Conservation (phyloP, 495 filamentous ascomycete species). For the Podospora conica region DNA sequence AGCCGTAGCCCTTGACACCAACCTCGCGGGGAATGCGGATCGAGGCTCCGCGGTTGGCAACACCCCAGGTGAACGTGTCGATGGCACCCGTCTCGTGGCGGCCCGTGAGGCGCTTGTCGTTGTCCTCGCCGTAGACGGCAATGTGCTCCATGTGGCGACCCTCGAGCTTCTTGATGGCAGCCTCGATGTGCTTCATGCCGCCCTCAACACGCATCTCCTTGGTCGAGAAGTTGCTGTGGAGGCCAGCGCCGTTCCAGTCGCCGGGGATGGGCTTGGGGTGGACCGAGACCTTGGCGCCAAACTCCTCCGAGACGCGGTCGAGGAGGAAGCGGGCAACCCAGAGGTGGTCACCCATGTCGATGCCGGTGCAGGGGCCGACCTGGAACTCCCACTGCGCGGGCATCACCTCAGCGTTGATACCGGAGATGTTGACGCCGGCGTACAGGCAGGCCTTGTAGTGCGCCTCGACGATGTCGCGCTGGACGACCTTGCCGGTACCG, state of each 20-base stretch:
- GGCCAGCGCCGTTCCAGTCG: slow-evolving; percentile 99
- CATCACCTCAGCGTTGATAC: slow-evolving; percentile 94
- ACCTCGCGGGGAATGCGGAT: slow-evolving; percentile 89
- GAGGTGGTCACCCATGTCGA: slow-evolving; percentile 87
- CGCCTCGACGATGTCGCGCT: slow-evolving; percentile 96
- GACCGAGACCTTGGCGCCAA: slow-evolving; percentile 93
- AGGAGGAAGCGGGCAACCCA: slow-evolving; percentile 97
- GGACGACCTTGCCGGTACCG: slow-evolving; percentile 93
- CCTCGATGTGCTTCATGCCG: slow-evolving; percentile 90
- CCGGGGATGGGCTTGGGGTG: slow-evolving; percentile 97
- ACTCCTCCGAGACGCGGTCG: slow-evolving; percentile 93
- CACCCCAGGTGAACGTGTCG: slow-evolving; percentile 90
- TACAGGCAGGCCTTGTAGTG: slow-evolving; percentile 98
- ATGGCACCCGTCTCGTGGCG: slow-evolving; percentile 89
- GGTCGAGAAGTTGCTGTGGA: slow-evolving; percentile 91
- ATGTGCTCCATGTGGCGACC: slow-evolving; percentile 92
- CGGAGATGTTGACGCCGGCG: slow-evolving; percentile 87
- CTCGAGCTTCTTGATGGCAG: slow-evolving; percentile 58
- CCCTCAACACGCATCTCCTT: slow-evolving; percentile 80
- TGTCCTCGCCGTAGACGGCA: slow-evolving; percentile 93
- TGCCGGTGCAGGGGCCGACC: slow-evolving; percentile 88
- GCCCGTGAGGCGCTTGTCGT: slow-evolving; percentile 85
- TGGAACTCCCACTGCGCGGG: slow-evolving; percentile 99
- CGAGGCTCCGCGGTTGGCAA: slow-evolving; percentile 85
- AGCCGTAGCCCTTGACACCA: slow-evolving; percentile 91